Conservation (phyloP, 306 rosid genomes). For the Canavalia ensiformis region DNA sequence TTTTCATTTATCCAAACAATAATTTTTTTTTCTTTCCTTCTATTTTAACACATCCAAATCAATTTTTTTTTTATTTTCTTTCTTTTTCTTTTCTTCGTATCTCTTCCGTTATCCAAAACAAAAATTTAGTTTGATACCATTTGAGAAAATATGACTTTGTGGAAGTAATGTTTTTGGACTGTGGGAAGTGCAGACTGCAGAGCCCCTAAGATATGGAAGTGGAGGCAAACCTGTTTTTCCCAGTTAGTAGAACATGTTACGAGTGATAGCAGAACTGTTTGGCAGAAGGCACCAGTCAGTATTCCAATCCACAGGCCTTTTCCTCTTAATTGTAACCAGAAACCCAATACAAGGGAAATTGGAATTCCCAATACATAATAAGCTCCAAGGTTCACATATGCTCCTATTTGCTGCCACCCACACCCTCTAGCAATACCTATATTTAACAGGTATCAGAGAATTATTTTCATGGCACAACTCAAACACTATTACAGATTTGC, state of each 20-base stretch:
- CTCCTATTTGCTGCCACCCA: slow-evolving; percentile 84
- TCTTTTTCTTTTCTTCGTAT: no score
- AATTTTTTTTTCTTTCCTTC: no score
- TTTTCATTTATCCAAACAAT: no score
- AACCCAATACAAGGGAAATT: slow-evolving; percentile 64
- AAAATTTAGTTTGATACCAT: background rate
- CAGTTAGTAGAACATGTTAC: slow-evolving; percentile 64
- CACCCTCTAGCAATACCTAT: slow-evolving; percentile 79
- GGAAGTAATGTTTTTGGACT: background rate
- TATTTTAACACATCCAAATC: no score
- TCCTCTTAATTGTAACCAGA: slow-evolving; percentile 62
- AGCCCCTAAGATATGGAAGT: slow-evolving; percentile 10
- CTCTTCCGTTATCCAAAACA: no score
- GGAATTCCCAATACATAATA: slow-evolving; percentile 80
- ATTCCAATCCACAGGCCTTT: slow-evolving; percentile 84
- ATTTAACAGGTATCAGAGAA: background rate
- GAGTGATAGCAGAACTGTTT: slow-evolving; percentile 55
- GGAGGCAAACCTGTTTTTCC: slow-evolving; percentile 69
- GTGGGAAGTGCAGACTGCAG: background rate
- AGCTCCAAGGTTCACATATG: slow-evolving; percentile 78
- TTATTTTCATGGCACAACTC: slow-evolving; percentile 18
- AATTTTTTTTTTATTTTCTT: no score
- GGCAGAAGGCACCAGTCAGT: slow-evolving; percentile 63
- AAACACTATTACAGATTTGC: background rate
- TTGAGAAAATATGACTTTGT: slow-evolving; percentile 5